Base-by-base conservation (phyloP, 805 yeast genomes). In the Komagataella kurtzmanii region DNA sequence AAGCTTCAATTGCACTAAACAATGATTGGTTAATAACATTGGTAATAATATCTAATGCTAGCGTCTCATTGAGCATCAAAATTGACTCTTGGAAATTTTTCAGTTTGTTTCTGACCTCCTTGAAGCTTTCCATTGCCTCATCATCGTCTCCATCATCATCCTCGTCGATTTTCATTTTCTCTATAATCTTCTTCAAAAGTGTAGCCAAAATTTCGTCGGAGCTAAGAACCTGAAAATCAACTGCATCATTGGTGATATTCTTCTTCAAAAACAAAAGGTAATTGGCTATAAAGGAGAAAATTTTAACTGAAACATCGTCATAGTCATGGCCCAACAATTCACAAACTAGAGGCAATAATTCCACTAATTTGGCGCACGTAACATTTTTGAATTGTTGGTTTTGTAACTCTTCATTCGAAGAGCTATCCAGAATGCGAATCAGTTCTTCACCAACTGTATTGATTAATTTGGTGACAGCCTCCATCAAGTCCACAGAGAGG, bases 261-360 rank as follows among this genome's bases (percentile, higher is more conserved):
- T 80, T 88, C 67, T 80, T 87, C 57, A 89, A 68, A 47, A 83
- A 75, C 8, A 86, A 68, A 54, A 93, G 70, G 62, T 83, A 89
- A 50, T 81, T 85, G 44, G 86, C 79, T 48, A 93, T 70, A 59
- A 88, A 85, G 7, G 93, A 84, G 61, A 91, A 85, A 6, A 88
- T 85, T 64, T 88, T 95, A 44, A 76, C 73, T 1, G 95, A 80
- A 12, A 91, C 83, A 57, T 93, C 97, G 65, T 93, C 98, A 61
- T 83, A 89, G 56, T 84, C 95, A 63, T 88, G 85, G 30, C 79
- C 75, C 62, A 93, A 74, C 56, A 84, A 87, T 54, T 74, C 74
- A 53, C 91, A 74, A 6, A 85, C 71, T 30, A 81, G 71, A 19
- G 97, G 97, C 72, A 88, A 78, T 17, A 86, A 70, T 52, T 78